These are phyloP conservation scores for Pestalotiopsis sp. DNA, from an alignment of 2,329 filamentous ascomycete genomes.

Conservation along the genomic window DNA sequence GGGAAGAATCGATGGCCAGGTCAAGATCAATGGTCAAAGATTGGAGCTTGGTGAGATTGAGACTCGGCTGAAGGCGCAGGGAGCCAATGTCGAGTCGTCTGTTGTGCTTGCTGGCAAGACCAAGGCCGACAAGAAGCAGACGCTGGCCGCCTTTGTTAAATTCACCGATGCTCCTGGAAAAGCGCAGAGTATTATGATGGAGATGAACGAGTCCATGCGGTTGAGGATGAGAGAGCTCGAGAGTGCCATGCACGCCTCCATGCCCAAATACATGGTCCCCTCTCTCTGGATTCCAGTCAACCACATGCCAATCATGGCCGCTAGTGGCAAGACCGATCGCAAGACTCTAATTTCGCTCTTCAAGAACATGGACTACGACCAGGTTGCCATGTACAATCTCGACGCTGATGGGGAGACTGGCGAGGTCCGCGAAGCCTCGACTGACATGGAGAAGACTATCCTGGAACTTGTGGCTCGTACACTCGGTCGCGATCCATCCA, in stretches of 20 bases:
- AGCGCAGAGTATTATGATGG: slow-evolving; percentile 3
- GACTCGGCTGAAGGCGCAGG: not conserved
- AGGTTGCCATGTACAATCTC: not conserved
- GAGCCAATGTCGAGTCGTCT: slow-evolving; percentile 5
- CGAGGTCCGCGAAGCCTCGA: slow-evolving; percentile 1
- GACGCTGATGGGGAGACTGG: not conserved
- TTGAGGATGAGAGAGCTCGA: not conserved
- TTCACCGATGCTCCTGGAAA: not conserved
- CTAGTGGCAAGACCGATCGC: slow-evolving; percentile 10
- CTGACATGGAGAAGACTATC: slow-evolving; percentile 12
- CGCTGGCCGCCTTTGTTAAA: not conserved
- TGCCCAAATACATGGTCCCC: slow-evolving; percentile 7
- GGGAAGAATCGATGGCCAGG: slow-evolving; percentile 40
- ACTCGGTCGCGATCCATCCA: not conserved
- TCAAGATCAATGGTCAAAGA: slow-evolving; percentile 43
- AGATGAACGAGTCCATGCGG: not conserved
- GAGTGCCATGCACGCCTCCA: not conserved
- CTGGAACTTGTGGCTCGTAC: slow-evolving; percentile 6
- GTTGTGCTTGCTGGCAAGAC: slow-evolving; percentile 12
- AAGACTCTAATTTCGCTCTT: slow-evolving; percentile 4
- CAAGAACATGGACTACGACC: not conserved
- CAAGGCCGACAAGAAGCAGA: slow-evolving; percentile 5
- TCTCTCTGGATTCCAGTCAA: slow-evolving; percentile 5
- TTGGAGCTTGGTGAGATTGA: slow-evolving; percentile 47
- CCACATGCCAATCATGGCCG: not conserved